Conservation (phyloP, 306 rosid species). For the Quercus wislizeni region DNA sequence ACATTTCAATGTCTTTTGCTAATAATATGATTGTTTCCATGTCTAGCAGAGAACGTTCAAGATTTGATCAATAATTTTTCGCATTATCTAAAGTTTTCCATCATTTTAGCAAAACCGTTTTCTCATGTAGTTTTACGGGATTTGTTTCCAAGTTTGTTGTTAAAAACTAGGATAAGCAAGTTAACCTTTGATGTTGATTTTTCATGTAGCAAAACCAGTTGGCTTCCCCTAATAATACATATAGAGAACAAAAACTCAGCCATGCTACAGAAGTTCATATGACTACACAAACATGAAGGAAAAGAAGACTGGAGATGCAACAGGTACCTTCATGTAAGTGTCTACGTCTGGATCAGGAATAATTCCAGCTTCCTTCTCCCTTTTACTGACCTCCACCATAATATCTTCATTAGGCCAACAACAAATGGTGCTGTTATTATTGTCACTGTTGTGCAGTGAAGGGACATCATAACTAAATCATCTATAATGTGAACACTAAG, state of each 20-base stretch:
- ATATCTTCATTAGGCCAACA: constrained; percentile 36
- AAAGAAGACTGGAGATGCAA: not conserved
- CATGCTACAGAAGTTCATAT: not conserved
- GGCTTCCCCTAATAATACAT: not conserved
- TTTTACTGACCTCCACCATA: constrained; percentile 59
- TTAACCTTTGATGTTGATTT: not conserved
- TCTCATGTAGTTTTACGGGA: no score
- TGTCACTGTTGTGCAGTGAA: not conserved
- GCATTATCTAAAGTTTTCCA: no score
- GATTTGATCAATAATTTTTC: no score
- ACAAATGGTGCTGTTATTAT: not conserved
- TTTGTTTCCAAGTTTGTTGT: not conserved
- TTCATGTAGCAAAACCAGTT: not conserved
- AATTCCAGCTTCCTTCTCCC: constrained; percentile 63
- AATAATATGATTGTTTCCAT: no score
- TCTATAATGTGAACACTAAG: not conserved
- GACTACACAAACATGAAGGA: not conserved
- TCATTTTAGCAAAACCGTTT: no score
- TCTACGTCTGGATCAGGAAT: constrained; percentile 76
- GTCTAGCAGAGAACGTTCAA: no score
- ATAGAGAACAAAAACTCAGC: not conserved
- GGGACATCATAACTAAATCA: not conserved
- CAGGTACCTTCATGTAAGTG: constrained; percentile 75
- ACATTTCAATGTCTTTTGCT: no score
- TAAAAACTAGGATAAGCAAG: not conserved